Evolutionary conservation across 2,329 filamentous ascomycete species (phyloP).

Genomic region (Rutstroemia sp.): DNA sequence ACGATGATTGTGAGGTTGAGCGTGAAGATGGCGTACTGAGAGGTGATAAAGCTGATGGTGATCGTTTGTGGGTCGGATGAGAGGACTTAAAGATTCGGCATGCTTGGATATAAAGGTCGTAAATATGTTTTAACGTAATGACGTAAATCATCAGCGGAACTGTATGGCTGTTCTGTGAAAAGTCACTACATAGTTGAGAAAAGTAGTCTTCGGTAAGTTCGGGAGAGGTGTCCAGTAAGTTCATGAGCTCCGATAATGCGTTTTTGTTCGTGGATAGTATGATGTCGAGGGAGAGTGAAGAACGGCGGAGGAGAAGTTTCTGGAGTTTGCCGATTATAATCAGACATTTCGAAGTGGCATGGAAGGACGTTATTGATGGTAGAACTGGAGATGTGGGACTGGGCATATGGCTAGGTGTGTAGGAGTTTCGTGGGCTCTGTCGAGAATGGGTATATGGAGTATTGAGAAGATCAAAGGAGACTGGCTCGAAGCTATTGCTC

Average conservation of each 20-base stretch:
- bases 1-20: not conserved
- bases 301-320: not conserved
- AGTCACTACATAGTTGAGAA: not conserved
- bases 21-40: not conserved
- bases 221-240: not conserved
- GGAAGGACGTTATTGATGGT: not conserved
- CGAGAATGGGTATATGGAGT: too few relatives aligned
- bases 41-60: not conserved
- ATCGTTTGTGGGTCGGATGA: not conserved
- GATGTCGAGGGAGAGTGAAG: not conserved
- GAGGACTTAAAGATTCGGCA: not conserved
- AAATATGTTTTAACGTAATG: not conserved
- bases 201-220: not conserved
- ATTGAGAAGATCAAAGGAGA: too few relatives aligned
- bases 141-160: not conserved
- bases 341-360: not conserved
- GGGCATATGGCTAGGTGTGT: not conserved
- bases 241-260: not conserved
- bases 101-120: slow-evolving; percentile 2
- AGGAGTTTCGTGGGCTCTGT: too few relatives aligned
- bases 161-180: not conserved
- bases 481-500: too few relatives aligned
- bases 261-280: slow-evolving; percentile 3
- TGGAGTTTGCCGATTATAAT: slow-evolving; percentile 1
- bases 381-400: not conserved